A percentile compares a stretch with the other conserved stretches of the same genome.
These are phyloP conservation scores for Crithidia mellificae DNA, from an alignment of 208 protist genomes.

Conservation along the genomic window DNA sequence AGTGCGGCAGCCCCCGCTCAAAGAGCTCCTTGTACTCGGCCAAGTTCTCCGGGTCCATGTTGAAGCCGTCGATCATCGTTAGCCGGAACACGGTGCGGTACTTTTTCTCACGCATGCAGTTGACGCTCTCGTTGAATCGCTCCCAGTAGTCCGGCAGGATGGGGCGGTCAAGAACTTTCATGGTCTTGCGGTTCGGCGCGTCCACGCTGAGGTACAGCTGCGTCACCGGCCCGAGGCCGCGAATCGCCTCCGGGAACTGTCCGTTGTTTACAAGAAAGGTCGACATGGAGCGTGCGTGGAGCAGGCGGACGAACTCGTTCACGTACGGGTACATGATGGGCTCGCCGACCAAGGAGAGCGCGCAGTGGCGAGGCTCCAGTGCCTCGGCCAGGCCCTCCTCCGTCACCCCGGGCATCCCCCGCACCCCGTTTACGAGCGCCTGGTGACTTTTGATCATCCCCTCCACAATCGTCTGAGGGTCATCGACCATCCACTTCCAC, in stretches of 20 bases:
- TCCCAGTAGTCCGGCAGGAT: conserved; percentile 95
- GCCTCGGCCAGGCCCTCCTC: conserved; percentile 80
- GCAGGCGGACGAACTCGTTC: conserved; percentile 86
- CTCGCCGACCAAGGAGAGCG: conserved; percentile 95
- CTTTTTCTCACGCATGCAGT: conserved; percentile 81
- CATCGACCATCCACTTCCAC: conserved; percentile 95
- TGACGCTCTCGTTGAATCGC: conserved; percentile 91
- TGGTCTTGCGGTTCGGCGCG: conserved; percentile 84
- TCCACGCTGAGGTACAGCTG: conserved; percentile 96
- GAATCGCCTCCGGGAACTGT: conserved; percentile 87
- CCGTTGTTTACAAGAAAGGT: conserved; percentile 95
- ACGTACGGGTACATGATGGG: conserved; percentile 95
- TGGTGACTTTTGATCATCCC: conserved; percentile 82
- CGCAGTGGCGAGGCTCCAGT: conserved; percentile 89
- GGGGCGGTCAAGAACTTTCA: conserved; percentile 92
- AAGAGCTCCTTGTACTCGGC: conserved; percentile 91
- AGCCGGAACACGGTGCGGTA: conserved; percentile 96
- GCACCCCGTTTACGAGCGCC: conserved; percentile 74
- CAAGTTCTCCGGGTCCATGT: conserved; percentile 88
- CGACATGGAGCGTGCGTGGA: conserved; percentile 85
- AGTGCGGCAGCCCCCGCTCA: conserved; percentile 82
- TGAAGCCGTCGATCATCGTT: conserved; percentile 96
- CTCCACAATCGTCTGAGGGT: conserved; percentile 83
- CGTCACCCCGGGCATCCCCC: conserved; percentile 92
- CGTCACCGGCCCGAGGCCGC: conserved; percentile 73